Percentiles rank a stretch among this genome's conserved stretches.
Conservation (phyloP, 2,329 filamentous ascomycete species). For the Ophiosphaerella narmari region DNA sequence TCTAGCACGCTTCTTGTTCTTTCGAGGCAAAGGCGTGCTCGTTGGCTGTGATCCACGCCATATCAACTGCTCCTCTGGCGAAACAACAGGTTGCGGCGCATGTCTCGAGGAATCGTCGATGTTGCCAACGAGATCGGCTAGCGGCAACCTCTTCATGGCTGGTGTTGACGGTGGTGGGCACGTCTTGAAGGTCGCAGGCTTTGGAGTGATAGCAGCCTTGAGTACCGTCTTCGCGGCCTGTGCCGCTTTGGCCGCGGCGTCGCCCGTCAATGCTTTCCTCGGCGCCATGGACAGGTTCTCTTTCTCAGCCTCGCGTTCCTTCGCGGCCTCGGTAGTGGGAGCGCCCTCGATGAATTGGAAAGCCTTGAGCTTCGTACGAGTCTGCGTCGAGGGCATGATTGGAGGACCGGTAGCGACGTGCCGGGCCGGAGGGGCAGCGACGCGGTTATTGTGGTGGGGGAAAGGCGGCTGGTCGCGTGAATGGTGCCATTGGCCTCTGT, state of each 20-base stretch:
- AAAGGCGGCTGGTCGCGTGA: conserved; percentile 32
- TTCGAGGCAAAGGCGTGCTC: conserved; percentile 48
- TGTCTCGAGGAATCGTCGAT: conserved; percentile 60
- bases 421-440: conserved; percentile 34
- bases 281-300: conserved; percentile 44
- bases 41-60: conserved; percentile 59
- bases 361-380: conserved; percentile 59
- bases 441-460: conserved; percentile 29
- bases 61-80: conserved; percentile 64
- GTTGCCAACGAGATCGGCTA: conserved; percentile 66
- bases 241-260: conserved; percentile 27
- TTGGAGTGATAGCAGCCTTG: conserved; percentile 32
- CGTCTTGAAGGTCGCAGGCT: conserved; percentile 27
- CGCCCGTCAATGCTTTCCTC: conserved; percentile 10
- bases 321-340: conserved; percentile 22
- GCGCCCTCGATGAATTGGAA: conserved; percentile 57
- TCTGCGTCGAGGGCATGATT: conserved; percentile 57
- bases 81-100: conserved; percentile 53
- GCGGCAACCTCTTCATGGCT: conserved; percentile 60
- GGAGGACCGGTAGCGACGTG: conserved; percentile 44
- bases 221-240: conserved; percentile 17
- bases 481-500: conserved; percentile 44
- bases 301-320: conserved; percentile 47
- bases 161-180: conserved; percentile 61
- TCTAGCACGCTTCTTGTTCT: conserved; percentile 51